These are phyloP conservation scores for Naganishia vishniacii DNA, from an alignment of 768 basidiomycete genomes.

Conservation along the genomic window DNA sequence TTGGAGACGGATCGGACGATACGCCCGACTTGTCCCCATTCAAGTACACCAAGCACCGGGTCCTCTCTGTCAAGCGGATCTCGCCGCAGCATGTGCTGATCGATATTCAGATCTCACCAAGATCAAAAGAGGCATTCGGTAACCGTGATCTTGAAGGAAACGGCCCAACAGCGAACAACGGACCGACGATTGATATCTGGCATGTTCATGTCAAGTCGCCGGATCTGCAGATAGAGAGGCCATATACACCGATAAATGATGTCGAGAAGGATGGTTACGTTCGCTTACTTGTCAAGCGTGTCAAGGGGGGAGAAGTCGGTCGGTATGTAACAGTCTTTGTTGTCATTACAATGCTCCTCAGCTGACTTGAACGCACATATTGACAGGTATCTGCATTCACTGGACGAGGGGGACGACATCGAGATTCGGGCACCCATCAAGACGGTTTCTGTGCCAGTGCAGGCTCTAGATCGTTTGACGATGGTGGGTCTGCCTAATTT, in stretches of 20 bases:
- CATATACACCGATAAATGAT: conserved; percentile 46
- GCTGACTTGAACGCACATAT: neutral
- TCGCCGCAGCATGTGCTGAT: conserved; percentile 36
- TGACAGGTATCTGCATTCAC: conserved; percentile 36
- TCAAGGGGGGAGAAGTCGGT: conserved; percentile 47
- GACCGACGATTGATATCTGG: conserved; percentile 34
- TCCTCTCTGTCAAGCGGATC: conserved; percentile 29
- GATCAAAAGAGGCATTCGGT: conserved; percentile 30
- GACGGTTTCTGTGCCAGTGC: conserved; percentile 35
- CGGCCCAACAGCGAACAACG: neutral
- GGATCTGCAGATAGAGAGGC: conserved; percentile 45
- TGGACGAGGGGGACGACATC: conserved; percentile 34
- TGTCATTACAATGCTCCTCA: neutral
- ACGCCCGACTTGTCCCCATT: conserved; percentile 31
- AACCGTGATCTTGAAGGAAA: neutral
- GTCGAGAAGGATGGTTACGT: conserved; percentile 34
- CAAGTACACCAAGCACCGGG: conserved; percentile 36
- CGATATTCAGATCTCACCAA: conserved; percentile 30
- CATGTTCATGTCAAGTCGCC: conserved; percentile 45
- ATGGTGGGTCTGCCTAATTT: conserved; percentile 35
- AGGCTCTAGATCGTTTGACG: conserved; percentile 37
- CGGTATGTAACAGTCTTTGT: conserved; percentile 35
- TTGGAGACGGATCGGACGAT: conserved; percentile 18
- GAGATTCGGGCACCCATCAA: conserved; percentile 43
- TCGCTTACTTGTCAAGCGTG: conserved; percentile 43